These are phyloP conservation scores for Chaetomium olivaceum DNA, from an alignment of 2,329 filamentous ascomycete species.

Conservation along the genomic window DNA sequence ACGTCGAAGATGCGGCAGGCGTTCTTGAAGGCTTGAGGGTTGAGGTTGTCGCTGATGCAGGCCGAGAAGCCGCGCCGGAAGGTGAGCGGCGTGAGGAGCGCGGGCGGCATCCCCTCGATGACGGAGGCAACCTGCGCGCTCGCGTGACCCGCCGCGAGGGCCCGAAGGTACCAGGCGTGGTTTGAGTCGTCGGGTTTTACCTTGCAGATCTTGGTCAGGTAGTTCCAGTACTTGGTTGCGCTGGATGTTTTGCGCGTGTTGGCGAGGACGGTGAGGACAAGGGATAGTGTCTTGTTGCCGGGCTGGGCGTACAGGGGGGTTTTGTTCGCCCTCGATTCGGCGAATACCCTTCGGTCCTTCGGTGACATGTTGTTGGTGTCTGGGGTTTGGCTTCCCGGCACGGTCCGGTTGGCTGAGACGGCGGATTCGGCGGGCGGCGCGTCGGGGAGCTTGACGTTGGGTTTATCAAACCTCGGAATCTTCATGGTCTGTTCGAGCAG, in stretches of 20 bases:
- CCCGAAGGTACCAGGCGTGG: constrained; percentile 66
- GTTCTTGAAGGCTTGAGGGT: constrained; percentile 65
- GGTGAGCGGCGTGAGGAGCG: constrained; percentile 50
- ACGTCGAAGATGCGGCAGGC: constrained; percentile 65
- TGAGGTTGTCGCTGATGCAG: constrained; percentile 76
- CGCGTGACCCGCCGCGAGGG: constrained; percentile 65
- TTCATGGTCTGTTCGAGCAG: constrained; percentile 82
- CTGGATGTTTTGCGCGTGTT: constrained; percentile 60
- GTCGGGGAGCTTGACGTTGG: constrained; percentile 26
- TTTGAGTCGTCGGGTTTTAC: constrained; percentile 72
- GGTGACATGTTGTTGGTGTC: not conserved
- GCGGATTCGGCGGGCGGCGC: not conserved
- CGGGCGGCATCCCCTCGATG: constrained; percentile 55
- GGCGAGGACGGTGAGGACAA: constrained; percentile 66
- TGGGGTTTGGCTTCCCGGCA: not conserved
- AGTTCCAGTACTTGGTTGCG: constrained; percentile 77
- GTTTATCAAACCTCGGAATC: constrained; percentile 58
- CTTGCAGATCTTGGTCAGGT: constrained; percentile 62
- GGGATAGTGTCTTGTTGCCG: constrained; percentile 62
- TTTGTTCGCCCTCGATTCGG: constrained; percentile 1
- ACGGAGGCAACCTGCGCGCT: constrained; percentile 62
- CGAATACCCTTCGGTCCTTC: constrained; percentile 15
- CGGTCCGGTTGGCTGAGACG: not conserved
- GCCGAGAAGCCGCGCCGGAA: constrained; percentile 73
- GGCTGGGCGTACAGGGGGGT: constrained; percentile 44